Evolutionary conservation across 2,329 filamentous ascomycete species (phyloP), one percentile per base, ranked within the genome.

Genomic region (Emydomyces testavorans): DNA sequence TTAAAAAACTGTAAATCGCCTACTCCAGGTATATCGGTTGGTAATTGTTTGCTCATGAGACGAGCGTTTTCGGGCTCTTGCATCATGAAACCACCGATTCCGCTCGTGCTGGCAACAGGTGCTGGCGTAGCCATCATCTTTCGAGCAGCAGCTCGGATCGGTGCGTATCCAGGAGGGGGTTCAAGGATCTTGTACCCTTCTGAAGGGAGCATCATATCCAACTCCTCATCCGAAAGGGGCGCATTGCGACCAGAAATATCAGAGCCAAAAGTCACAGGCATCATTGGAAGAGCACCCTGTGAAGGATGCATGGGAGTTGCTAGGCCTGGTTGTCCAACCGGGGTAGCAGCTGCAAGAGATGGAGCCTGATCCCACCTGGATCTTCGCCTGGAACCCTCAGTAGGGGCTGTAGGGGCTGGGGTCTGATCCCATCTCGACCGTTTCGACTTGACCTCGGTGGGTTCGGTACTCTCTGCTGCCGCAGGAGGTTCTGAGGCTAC

Each of bases 1-100:
- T 98, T 98, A 76, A 98, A 94, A 65, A 96, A 98, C 57, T 95
- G 89, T 44, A 98, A 71, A 64, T 98, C 92, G 32, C 89, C 89
- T 42, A 98, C 88, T 32, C 92, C 92, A 2, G 92, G 89, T 31
- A 98, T 95, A 62, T 96, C 90, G 3, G 87, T 94, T 6, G 90
- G 87, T 59, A 74, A 79, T 57, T 93, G 86, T 68, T 93, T 94
- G 56, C 88, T 87, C 61, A 90, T 79, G 42, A 85, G 73, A 54
- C 87, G 79, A 51, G 81, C 80, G 61, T 85, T 88, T 56, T 93
- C 88, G 6, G 88, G 85, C 56, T 98, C 88, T 63, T 96, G 92
- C 80, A 95, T 94, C 82, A 94, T 92, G 70, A 96, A 98, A 2
- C 92, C 92, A 35, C 77, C 79, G 52, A 76, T 71, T 21, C 74